Evolutionary conservation across 768 basidiomycete genomes (phyloP).

Genomic region (Trametes coccinea): DNA sequence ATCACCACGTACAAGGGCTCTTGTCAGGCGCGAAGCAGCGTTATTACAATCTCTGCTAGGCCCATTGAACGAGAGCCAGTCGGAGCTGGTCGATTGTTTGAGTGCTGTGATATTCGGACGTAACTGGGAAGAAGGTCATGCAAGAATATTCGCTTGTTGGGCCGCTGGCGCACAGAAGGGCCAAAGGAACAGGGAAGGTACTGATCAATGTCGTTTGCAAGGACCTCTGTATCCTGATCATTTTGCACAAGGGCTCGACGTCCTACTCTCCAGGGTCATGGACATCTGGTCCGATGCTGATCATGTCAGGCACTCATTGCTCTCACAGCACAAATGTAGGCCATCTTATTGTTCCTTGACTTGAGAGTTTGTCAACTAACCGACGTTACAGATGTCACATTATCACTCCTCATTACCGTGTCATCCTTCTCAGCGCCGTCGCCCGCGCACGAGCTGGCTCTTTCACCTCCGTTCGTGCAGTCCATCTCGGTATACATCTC

Average conservation of each 20-base stretch:
- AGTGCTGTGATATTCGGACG: constrained; percentile 52
- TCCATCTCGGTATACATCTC: constrained; percentile 74
- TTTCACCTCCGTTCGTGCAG: constrained; percentile 62
- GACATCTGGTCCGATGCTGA: constrained; percentile 75
- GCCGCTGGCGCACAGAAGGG: constrained; percentile 46
- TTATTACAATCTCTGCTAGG: constrained; percentile 61
- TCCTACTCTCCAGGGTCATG: constrained; percentile 50
- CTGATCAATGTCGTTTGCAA: neutral
- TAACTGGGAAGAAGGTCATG: constrained; percentile 59
- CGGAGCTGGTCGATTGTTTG: constrained; percentile 54
- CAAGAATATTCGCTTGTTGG: constrained; percentile 74
- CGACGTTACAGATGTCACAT: constrained; percentile 62
- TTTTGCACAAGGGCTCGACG: constrained; percentile 43
- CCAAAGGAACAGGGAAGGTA: constrained; percentile 35
- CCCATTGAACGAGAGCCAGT: constrained; percentile 38
- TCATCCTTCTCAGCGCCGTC: constrained; percentile 59
- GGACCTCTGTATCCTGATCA: neutral
- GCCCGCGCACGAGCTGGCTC: constrained; percentile 43
- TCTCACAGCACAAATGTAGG: constrained; percentile 77
- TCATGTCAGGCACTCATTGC: constrained; percentile 77
- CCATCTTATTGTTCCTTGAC: constrained; percentile 3
- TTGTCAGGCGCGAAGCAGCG: constrained; percentile 53
- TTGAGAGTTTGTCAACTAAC: neutral
- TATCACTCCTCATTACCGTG: constrained; percentile 63
- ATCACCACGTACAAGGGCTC: constrained; percentile 38